These are phyloP conservation scores for Zymoseptoria passerinii DNA, from an alignment of 2,329 filamentous ascomycete species.

Conservation along the genomic window DNA sequence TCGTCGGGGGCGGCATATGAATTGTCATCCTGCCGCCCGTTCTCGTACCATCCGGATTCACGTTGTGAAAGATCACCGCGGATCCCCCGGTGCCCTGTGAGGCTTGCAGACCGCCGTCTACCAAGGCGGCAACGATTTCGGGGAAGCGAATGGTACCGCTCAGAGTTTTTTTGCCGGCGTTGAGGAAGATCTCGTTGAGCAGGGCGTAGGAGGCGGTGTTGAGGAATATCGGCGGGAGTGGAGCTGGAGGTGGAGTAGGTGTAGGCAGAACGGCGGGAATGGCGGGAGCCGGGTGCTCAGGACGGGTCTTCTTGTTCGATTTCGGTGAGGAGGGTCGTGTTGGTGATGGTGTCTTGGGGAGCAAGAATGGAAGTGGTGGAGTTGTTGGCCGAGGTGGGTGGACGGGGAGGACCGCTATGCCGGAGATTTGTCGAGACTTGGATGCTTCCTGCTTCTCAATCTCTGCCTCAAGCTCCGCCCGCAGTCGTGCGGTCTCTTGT, in stretches of 20 bases:
- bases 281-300: background rate
- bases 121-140: slow-evolving; percentile 3
- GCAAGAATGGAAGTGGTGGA: background rate
- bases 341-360: background rate
- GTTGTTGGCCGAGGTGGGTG: background rate
- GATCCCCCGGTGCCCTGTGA: background rate
- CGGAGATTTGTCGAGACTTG: background rate
- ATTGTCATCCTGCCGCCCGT: slow-evolving; percentile 1
- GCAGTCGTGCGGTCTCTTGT: background rate
- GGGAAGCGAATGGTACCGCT: slow-evolving; percentile 1
- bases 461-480: background rate
- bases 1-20: slow-evolving; percentile 2
- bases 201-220: background rate
- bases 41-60: background rate
- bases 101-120: background rate
- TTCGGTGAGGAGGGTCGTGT: background rate
- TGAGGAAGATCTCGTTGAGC: slow-evolving; percentile 3
- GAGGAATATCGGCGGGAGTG: background rate
- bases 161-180: slow-evolving; percentile 1
- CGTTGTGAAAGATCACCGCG: background rate
- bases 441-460: background rate
- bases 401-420: background rate
- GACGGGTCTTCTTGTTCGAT: slow-evolving; percentile 6
- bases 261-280: background rate
- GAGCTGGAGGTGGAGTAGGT: background rate